Evolutionary conservation across 2,329 filamentous ascomycete genomes (phyloP).

Genomic region (Teratosphaeriaceae sp.): DNA sequence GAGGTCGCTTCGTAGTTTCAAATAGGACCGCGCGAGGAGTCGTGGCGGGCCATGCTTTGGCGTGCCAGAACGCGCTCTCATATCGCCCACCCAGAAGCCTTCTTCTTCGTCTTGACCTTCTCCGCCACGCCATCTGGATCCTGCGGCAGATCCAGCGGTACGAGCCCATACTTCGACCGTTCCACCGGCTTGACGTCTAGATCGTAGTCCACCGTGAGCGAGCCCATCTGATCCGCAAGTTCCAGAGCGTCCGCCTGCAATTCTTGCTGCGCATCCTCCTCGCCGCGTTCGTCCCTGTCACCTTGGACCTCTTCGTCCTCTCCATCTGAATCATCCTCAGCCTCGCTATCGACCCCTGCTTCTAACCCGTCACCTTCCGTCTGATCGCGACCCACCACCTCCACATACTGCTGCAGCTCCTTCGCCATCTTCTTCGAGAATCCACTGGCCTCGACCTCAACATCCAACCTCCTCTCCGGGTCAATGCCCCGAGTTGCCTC

Average conservation of each 20-base stretch:
- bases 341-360: slow-evolving; percentile 31
- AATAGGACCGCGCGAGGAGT: too few relatives aligned
- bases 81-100: slow-evolving; percentile 31
- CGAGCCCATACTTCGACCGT: slow-evolving; percentile 16
- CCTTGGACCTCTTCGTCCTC: slow-evolving; percentile 10
- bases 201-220: slow-evolving; percentile 13
- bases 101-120: slow-evolving; percentile 30
- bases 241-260: slow-evolving; percentile 13
- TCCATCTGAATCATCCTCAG: slow-evolving; percentile 24
- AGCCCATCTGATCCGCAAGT: slow-evolving; percentile 19
- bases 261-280: slow-evolving; percentile 12
- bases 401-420: slow-evolving; percentile 86
- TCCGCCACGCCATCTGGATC: slow-evolving; percentile 22
- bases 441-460: slow-evolving; percentile 83
- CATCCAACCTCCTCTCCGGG: slow-evolving; percentile 68
- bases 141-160: slow-evolving; percentile 24
- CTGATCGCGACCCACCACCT: slow-evolving; percentile 53
- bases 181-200: slow-evolving; percentile 11
- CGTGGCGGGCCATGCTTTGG: neutral
- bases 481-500: slow-evolving; percentile 71
- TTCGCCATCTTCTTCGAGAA: slow-evolving; percentile 97
- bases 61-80: slow-evolving; percentile 15
- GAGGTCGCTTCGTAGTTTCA: too few relatives aligned
- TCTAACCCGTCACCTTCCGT: slow-evolving; percentile 34
- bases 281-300: slow-evolving; percentile 5